Conservation (phyloP, 768 basidiomycete species). For the Russula sp. region DNA sequence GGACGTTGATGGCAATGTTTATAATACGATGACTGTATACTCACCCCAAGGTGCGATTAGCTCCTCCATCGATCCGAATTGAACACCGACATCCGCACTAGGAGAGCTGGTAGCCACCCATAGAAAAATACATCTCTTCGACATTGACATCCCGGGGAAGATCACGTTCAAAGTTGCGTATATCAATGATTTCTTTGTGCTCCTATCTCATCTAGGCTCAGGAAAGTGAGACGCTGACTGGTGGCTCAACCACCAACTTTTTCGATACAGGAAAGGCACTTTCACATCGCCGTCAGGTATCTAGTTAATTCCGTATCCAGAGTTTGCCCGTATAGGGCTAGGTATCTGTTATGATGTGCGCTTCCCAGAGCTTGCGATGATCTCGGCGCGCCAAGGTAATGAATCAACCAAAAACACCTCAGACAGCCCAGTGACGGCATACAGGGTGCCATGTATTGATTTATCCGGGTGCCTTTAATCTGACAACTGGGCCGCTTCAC, state of each 20-base stretch:
- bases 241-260: constrained; percentile 62
- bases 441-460: constrained; percentile 81
- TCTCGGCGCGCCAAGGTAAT: constrained; percentile 75
- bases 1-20: constrained; percentile 62
- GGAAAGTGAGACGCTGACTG: constrained; percentile 86
- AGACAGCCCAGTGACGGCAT: neutral
- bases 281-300: neutral
- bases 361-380: constrained; percentile 91
- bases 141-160: constrained; percentile 92
- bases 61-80: neutral
- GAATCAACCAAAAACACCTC: constrained; percentile 11
- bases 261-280: constrained; percentile 68
- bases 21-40: constrained; percentile 92
- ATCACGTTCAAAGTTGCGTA: constrained; percentile 72
- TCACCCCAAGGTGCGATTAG: constrained; percentile 55
- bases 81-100: constrained; percentile 26
- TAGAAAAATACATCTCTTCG: constrained; percentile 94
- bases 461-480: constrained; percentile 94
- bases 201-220: constrained; percentile 27
- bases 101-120: constrained; percentile 83
- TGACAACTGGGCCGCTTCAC: constrained; percentile 91
- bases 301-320: constrained; percentile 33
- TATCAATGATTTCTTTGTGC: neutral
- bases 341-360: constrained; percentile 96
- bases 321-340: constrained; percentile 94